Conservation (phyloP, 768 basidiomycete species). For the Mycena galericulata region DNA sequence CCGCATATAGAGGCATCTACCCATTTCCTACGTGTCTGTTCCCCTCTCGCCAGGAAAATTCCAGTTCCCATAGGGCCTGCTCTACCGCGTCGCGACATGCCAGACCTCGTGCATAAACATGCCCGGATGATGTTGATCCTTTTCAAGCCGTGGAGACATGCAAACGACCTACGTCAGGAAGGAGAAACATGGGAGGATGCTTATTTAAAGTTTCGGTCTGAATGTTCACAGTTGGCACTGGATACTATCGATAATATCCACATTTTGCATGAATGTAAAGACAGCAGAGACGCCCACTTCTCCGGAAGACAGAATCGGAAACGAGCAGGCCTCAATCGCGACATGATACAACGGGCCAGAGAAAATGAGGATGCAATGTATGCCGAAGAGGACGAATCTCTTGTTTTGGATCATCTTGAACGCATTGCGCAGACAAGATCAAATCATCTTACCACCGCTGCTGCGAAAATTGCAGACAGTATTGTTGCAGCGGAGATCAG, state of each 20-base stretch:
- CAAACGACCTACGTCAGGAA: conserved; percentile 37
- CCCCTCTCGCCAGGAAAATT: conserved; percentile 25
- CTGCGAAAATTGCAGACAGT: too few relatives aligned
- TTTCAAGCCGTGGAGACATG: conserved; percentile 55
- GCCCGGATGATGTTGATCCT: conserved; percentile 31
- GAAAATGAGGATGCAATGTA: not conserved
- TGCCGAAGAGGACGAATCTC: not conserved
- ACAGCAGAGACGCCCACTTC: not conserved
- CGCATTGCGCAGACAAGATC: too few relatives aligned
- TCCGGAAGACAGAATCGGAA: not conserved
- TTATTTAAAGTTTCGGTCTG: conserved; percentile 12
- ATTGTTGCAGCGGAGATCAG: too few relatives aligned
- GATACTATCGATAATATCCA: conserved; percentile 2
- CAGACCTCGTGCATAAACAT: conserved; percentile 35
- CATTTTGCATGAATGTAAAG: conserved; percentile 9
- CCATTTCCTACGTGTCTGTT: conserved; percentile 30
- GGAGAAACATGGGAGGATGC: conserved; percentile 44
- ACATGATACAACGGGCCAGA: not conserved
- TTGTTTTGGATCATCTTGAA: not conserved
- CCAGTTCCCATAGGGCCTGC: conserved; percentile 51
- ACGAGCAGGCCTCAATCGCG: not conserved
- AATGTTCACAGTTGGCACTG: not conserved
- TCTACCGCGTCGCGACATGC: conserved; percentile 46
- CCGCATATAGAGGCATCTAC: conserved; percentile 38
- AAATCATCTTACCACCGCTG: too few relatives aligned